These are phyloP conservation scores for Amanita pseudoporphyria DNA, from an alignment of 768 basidiomycete species.

Conservation along the genomic window DNA sequence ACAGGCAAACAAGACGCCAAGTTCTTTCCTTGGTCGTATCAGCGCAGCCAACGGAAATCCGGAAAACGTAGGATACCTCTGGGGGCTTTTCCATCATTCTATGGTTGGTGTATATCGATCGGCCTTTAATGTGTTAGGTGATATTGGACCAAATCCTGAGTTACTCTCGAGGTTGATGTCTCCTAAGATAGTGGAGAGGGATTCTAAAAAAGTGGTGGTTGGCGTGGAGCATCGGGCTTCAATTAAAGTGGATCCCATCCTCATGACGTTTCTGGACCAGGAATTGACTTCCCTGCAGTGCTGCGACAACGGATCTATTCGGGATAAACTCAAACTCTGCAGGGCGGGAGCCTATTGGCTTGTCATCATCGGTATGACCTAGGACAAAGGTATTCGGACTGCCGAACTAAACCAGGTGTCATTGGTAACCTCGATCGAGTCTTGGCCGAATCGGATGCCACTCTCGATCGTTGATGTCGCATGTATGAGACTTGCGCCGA, in stretches of 20 bases:
- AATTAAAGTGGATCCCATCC: no score
- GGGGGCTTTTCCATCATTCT: background rate
- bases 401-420: no score
- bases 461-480: no score
- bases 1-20: background rate
- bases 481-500: no score
- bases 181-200: no score
- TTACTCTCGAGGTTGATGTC: slow-evolving; percentile 8
- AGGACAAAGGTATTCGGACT: background rate
- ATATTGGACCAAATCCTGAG: no score
- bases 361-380: background rate
- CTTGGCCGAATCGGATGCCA: background rate
- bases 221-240: no score
- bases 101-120: background rate
- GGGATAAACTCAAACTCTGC: background rate
- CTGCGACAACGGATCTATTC: no score
- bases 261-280: no score
- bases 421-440: background rate
- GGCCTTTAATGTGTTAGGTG: no score
- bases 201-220: no score
- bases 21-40: background rate
- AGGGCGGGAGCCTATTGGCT: background rate
- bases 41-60: background rate
- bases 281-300: no score
- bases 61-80: background rate